Percentiles rank a stretch among this genome's conserved stretches.
These are phyloP conservation scores for Cenococcum geophilum DNA, from an alignment of 495 filamentous ascomycete genomes.

Conservation along the genomic window DNA sequence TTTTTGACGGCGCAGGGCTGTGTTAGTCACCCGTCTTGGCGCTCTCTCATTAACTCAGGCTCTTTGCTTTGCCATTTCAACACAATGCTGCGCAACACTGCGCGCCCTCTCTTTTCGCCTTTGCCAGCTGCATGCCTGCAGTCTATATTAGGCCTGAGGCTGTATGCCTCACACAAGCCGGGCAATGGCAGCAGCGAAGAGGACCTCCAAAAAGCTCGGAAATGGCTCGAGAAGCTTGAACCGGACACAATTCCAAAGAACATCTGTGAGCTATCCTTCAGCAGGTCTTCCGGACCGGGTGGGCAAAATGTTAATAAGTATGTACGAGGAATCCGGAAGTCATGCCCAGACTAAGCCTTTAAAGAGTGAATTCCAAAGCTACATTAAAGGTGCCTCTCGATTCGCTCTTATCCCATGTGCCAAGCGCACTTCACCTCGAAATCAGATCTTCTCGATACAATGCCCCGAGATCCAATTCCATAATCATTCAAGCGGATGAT, in stretches of 20 bases:
- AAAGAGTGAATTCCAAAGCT: slow-evolving; percentile 87
- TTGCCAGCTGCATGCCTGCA: background rate
- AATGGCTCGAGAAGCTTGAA: slow-evolving; percentile 66
- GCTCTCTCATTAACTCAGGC: too few species aligned
- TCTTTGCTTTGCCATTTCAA: background rate
- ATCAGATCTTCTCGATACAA: slow-evolving; percentile 66
- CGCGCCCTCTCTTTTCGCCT: slow-evolving; percentile 8
- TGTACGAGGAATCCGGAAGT: slow-evolving; percentile 28
- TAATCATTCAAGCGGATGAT: slow-evolving; percentile 64
- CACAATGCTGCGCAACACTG: slow-evolving; percentile 5
- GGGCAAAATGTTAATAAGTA: slow-evolving; percentile 98
- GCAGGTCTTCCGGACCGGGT: slow-evolving; percentile 84
- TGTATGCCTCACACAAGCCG: background rate
- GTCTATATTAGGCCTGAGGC: background rate
- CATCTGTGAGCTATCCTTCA: slow-evolving; percentile 62
- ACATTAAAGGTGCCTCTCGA: slow-evolving; percentile 60
- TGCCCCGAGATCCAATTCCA: slow-evolving; percentile 53
- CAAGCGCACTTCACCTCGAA: slow-evolving; percentile 57
- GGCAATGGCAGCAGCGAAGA: slow-evolving; percentile 39
- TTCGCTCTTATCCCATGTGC: slow-evolving; percentile 56
- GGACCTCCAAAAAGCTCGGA: slow-evolving; percentile 62
- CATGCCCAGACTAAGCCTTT: slow-evolving; percentile 9
- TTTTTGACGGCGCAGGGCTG: background rate
- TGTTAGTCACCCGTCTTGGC: background rate
- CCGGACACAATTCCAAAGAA: slow-evolving; percentile 57